These are phyloP conservation scores for Mucor plumbeus DNA, from an alignment of 371 early-diverging fungal species.

Conservation along the genomic window DNA sequence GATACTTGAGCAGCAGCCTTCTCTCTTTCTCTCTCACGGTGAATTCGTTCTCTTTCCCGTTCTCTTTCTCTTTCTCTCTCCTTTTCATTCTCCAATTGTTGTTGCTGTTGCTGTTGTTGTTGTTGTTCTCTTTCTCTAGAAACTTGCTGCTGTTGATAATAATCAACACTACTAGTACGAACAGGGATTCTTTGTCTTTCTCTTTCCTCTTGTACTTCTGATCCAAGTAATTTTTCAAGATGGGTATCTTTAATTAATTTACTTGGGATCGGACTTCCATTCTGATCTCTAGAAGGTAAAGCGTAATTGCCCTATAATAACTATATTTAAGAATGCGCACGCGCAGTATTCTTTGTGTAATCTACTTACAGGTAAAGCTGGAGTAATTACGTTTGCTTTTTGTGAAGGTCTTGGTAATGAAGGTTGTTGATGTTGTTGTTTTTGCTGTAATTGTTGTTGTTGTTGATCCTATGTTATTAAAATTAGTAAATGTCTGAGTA, in stretches of 20 bases:
- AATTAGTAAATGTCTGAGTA: not conserved
- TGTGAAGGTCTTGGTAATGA: conserved; percentile 19
- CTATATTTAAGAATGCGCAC: not conserved
- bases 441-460: not conserved
- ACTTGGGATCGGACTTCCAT: conserved; percentile 19
- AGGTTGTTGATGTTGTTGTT: conserved; percentile 3
- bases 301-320: conserved; percentile 18
- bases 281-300: conserved; percentile 22
- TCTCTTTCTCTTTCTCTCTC: conserved; percentile 30
- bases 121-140: conserved; percentile 28
- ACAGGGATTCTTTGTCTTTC: conserved; percentile 7
- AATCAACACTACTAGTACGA: conserved; percentile 15
- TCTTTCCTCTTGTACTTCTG: conserved; percentile 7
- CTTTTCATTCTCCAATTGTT: conserved; percentile 7
- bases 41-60: conserved; percentile 38
- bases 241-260: conserved; percentile 4
- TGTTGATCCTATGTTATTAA: not conserved
- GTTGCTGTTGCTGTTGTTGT: conserved; percentile 22
- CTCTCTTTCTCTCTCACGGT: conserved; percentile 42
- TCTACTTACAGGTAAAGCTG: conserved; percentile 18
- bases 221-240: not conserved
- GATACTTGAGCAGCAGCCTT: conserved; percentile 45
- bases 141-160: conserved; percentile 13
- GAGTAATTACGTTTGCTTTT: conserved; percentile 11
- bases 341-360: not conserved